phyloP scores from a whole-genome alignment of 768 basidiomycete genomes.

The Phylloporus arenicola region DNA sequence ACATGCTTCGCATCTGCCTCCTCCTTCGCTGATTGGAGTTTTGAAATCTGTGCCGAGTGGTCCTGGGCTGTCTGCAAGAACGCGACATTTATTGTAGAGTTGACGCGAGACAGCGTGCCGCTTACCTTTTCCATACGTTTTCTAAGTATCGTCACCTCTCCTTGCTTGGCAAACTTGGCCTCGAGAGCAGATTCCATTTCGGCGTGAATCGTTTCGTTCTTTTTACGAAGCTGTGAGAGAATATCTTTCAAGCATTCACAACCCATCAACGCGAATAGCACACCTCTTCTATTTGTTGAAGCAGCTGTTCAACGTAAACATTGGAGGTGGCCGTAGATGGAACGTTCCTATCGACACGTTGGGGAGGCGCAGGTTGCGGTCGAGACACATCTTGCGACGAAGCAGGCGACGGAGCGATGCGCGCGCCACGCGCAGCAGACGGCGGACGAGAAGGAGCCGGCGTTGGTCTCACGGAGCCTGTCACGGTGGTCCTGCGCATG shows the following conservation, averaged over 20 bases:
- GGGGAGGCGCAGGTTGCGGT: constrained; percentile 11
- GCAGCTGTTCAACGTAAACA: constrained; percentile 17
- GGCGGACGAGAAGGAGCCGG: constrained; percentile 11
- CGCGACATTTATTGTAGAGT: not conserved
- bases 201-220: constrained; percentile 43
- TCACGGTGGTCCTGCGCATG: constrained; percentile 7
- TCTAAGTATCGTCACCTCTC: constrained; percentile 64
- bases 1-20: constrained; percentile 52
- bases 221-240: constrained; percentile 42
- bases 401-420: constrained; percentile 7
- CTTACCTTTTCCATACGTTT: constrained; percentile 63
- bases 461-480: constrained; percentile 6
- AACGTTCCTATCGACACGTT: constrained; percentile 3
- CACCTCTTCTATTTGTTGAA: constrained; percentile 46
- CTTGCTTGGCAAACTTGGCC: constrained; percentile 54
- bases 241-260: constrained; percentile 6
- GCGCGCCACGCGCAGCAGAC: constrained; percentile 12
- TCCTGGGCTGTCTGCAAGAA: constrained; percentile 48
- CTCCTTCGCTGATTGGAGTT: constrained; percentile 55
- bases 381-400: constrained; percentile 19
- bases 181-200: constrained; percentile 46
- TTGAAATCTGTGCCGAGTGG: constrained; percentile 52
- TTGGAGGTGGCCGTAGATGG: constrained; percentile 1
- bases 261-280: constrained; percentile 13
- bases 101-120: not conserved